phyloP scores from a whole-genome alignment of 768 basidiomycete species.

The Xerocomellus amylosporus region DNA sequence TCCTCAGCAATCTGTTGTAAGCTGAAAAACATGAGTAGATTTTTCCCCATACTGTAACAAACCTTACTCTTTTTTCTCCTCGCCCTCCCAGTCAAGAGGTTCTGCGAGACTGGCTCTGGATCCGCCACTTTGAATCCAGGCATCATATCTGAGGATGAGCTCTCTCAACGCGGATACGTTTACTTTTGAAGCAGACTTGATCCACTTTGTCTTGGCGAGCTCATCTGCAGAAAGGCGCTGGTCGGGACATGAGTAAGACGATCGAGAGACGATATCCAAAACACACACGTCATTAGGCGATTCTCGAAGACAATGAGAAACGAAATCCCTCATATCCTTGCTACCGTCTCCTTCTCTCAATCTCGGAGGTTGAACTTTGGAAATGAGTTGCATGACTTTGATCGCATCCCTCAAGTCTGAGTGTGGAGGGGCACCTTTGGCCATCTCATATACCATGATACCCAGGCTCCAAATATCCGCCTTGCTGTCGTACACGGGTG shows the following conservation, averaged over 20 bases:
- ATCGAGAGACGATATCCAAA: background rate
- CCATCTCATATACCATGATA: conserved; percentile 95
- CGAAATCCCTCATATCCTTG: conserved; percentile 86
- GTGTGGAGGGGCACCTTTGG: conserved; percentile 94
- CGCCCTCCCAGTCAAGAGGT: conserved; percentile 69
- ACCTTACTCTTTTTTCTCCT: conserved; percentile 54
- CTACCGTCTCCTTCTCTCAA: conserved; percentile 76
- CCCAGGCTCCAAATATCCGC: conserved; percentile 99
- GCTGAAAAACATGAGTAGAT: conserved; percentile 11
- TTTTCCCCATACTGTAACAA: background rate
- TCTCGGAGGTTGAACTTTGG: conserved; percentile 77
- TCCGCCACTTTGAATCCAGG: conserved; percentile 64
- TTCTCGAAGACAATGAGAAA: conserved; percentile 78
- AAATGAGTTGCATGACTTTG: conserved; percentile 86
- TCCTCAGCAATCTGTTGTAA: conserved; percentile 22
- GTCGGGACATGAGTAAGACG: conserved; percentile 7
- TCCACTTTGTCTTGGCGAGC: conserved; percentile 84
- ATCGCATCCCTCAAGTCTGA: conserved; percentile 78
- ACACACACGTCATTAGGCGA: conserved; percentile 68
- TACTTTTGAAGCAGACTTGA: conserved; percentile 68
- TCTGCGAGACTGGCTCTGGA: conserved; percentile 75
- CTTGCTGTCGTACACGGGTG: conserved; percentile 92
- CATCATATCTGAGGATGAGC: conserved; percentile 73
- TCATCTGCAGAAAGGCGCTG: conserved; percentile 91
- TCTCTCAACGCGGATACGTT: conserved; percentile 73